phyloP scores from a whole-genome alignment of 2,329 filamentous ascomycete genomes.

The Aspergillus intermedius region DNA sequence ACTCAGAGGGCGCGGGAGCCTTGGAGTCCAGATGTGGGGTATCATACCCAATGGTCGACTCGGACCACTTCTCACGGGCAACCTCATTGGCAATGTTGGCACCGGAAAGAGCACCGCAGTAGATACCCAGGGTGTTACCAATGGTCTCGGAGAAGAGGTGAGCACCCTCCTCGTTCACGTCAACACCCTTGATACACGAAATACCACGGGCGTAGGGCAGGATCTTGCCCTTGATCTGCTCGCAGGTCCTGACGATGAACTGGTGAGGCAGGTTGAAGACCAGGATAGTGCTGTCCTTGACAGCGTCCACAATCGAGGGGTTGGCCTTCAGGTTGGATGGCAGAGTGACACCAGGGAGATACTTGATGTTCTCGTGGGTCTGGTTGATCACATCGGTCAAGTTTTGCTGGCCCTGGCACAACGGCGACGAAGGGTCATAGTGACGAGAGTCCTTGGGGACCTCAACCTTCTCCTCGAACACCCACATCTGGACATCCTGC shows the following conservation, averaged over 20 bases:
- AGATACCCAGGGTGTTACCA: conserved; percentile 83
- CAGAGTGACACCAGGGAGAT: conserved; percentile 80
- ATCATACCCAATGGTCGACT: conserved; percentile 95
- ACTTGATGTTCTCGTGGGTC: conserved; percentile 94
- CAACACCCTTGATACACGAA: conserved; percentile 96
- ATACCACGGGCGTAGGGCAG: conserved; percentile 87
- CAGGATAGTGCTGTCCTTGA: conserved; percentile 77
- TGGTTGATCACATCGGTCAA: conserved; percentile 87
- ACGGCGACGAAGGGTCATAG: conserved; percentile 73
- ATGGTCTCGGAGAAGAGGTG: conserved; percentile 93
- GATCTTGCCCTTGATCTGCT: conserved; percentile 78
- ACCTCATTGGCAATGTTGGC: conserved; percentile 97
- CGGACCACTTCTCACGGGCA: conserved; percentile 90
- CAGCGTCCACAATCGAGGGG: conserved; percentile 56
- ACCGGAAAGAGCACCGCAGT: conserved; percentile 90
- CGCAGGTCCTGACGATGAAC: conserved; percentile 83
- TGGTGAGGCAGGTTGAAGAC: conserved; percentile 92
- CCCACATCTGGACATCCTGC: conserved; percentile 94
- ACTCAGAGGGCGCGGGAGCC: conserved; percentile 56
- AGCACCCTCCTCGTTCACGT: conserved; percentile 79
- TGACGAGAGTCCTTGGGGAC: conserved; percentile 65
- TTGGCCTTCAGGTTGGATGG: conserved; percentile 59
- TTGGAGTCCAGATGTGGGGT: conserved; percentile 83
- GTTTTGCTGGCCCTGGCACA: conserved; percentile 67
- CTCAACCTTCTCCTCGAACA: conserved; percentile 84